A percentile compares a stretch with the other conserved stretches of the same genome.
phyloP scores from a whole-genome alignment of 192 early-diverging fungal genomes.

The Coemansia brasiliensis region DNA sequence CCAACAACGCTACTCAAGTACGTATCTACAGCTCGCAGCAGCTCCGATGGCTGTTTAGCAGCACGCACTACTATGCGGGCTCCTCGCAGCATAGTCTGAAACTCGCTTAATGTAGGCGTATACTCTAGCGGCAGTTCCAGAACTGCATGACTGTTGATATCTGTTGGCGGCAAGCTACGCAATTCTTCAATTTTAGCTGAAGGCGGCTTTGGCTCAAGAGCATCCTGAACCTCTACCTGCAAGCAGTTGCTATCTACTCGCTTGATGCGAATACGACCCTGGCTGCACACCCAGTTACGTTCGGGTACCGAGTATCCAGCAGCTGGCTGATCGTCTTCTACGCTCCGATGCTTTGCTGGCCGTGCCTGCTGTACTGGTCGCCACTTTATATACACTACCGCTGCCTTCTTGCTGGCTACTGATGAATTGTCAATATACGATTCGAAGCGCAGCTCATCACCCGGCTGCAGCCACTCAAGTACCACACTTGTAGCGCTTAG shows the following conservation, averaged over 20 bases:
- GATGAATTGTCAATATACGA: background rate
- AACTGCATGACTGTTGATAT: conserved; percentile 21
- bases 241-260: background rate
- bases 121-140: conserved; percentile 14
- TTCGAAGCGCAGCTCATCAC: conserved; percentile 23
- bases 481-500: conserved; percentile 24
- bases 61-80: conserved; percentile 32
- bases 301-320: conserved; percentile 8
- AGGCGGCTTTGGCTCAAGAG: conserved; percentile 6
- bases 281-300: background rate
- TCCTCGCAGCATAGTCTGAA: conserved; percentile 37
- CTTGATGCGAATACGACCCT: background rate
- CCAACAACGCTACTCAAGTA: conserved; percentile 21
- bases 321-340: conserved; percentile 13
- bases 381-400: conserved; percentile 17
- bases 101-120: conserved; percentile 26
- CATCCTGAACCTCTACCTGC: conserved; percentile 5
- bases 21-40: conserved; percentile 15
- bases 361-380: background rate
- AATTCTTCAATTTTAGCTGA: background rate
- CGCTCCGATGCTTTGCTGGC: background rate
- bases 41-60: background rate
- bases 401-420: background rate
- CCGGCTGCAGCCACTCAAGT: conserved; percentile 29
- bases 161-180: conserved; percentile 5